Evolutionary conservation across 2,329 filamentous ascomycete species (phyloP).

Genomic region (Phymatotrichopsis omnivora): DNA sequence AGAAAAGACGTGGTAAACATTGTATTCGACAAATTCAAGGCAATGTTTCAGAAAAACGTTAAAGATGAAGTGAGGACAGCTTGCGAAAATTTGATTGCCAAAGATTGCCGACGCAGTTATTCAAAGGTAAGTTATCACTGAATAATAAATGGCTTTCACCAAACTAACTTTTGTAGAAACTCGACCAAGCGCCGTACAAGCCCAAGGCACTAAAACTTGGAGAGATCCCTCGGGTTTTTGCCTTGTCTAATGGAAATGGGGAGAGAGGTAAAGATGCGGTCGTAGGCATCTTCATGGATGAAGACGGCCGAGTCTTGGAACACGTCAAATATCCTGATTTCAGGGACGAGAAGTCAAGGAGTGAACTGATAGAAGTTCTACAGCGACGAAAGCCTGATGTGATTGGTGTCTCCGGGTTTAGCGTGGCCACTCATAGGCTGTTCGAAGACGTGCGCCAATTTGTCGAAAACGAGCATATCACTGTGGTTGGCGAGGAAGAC

Average conservation of each 20-base stretch:
- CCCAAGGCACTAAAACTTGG: constrained; percentile 86
- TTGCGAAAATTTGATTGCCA: constrained; percentile 87
- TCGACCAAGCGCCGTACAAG: constrained; percentile 94
- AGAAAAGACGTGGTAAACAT: constrained; percentile 74
- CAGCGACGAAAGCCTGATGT: constrained; percentile 77
- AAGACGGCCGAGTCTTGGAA: constrained; percentile 80
- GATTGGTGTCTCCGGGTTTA: constrained; percentile 78
- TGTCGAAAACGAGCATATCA: constrained; percentile 65
- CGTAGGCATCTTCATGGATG: constrained; percentile 86
- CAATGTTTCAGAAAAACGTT: constrained; percentile 76
- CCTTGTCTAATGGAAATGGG: constrained; percentile 76
- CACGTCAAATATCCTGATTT: constrained; percentile 80
- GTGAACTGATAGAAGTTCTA: constrained; percentile 67
- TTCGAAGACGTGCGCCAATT: constrained; percentile 71
- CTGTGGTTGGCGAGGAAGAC: constrained; percentile 40
- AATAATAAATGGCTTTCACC: background rate
- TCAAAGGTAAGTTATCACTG: constrained; percentile 36
- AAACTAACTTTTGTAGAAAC: constrained; percentile 46
- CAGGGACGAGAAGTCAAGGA: constrained; percentile 55
- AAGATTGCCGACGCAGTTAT: constrained; percentile 78
- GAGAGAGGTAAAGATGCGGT: constrained; percentile 65
- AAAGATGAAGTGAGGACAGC: constrained; percentile 90
- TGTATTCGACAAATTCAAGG: constrained; percentile 71
- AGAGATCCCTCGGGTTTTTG: constrained; percentile 74
- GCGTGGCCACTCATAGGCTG: constrained; percentile 73